Evolutionary conservation across 1,139 yeast genomes (phyloP).

Genomic region (Magnusiomyces tetraspermus): DNA sequence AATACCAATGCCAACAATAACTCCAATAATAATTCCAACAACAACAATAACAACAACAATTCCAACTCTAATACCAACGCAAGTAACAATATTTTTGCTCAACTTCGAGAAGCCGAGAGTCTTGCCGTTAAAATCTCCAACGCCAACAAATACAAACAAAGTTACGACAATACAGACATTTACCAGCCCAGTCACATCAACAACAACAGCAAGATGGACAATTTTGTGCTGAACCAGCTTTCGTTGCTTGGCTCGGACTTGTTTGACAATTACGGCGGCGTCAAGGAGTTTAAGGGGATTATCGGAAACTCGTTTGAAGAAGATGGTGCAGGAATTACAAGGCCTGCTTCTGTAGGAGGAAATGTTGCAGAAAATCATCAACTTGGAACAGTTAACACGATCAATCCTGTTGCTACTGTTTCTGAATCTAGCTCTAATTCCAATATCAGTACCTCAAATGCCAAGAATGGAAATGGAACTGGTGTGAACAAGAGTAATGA

Average conservation of each 20-base stretch:
- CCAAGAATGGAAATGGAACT: background rate
- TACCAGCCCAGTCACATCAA: background rate
- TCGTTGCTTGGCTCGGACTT: background rate
- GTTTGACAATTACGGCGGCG: background rate
- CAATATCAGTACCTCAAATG: background rate
- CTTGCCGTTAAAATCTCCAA: background rate
- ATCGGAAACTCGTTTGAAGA: background rate
- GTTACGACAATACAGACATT: too few species aligned
- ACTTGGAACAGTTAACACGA: background rate
- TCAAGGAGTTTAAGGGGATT: background rate
- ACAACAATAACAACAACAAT: slow-evolving; percentile 8
- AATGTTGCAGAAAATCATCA: too few species aligned
- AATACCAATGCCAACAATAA: slow-evolving; percentile 11
- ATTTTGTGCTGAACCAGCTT: background rate
- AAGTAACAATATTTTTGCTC: background rate
- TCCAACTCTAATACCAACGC: background rate
- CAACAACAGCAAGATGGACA: background rate
- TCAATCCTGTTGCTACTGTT: background rate
- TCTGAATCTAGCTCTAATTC: background rate
- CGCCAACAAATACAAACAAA: background rate
- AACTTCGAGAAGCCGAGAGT: background rate
- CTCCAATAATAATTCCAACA: background rate
- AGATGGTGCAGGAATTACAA: background rate
- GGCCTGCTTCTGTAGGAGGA: too few species aligned
- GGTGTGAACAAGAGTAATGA: background rate